A percentile compares a stretch with the other conserved stretches of the same genome.
Evolutionary conservation across 495 filamentous ascomycete species (phyloP).

Genomic region (Aspergillus panamensis): DNA sequence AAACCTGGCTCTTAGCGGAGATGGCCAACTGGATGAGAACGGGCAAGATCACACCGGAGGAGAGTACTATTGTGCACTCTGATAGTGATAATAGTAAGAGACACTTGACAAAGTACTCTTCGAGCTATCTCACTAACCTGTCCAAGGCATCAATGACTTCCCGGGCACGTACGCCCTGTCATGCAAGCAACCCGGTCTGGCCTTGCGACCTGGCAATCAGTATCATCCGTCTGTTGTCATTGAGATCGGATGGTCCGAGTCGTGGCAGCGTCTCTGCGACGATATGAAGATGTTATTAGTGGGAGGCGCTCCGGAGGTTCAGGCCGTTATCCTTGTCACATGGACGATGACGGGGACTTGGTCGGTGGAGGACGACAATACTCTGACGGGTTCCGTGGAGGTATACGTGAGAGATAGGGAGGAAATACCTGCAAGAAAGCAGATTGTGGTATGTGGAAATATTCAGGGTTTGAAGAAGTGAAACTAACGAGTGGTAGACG

Average conservation of each 20-base stretch:
- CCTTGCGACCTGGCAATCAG: not conserved
- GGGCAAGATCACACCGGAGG: not conserved
- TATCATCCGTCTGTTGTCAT: not conserved
- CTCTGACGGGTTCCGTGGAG: no score
- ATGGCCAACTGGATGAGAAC: not conserved
- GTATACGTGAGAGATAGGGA: no score
- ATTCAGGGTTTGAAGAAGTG: no score
- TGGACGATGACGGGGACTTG: not conserved
- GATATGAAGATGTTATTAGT: not conserved
- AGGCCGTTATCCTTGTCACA: not conserved
- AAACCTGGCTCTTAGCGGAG: not conserved
- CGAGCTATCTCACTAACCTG: not conserved
- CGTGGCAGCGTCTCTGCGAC: not conserved
- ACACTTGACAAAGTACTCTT: not conserved
- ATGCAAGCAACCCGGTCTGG: not conserved
- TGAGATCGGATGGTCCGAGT: not conserved
- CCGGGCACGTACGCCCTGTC: not conserved
- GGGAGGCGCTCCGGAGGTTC: no score
- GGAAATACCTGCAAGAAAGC: no score
- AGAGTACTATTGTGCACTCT: not conserved
- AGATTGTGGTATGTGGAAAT: no score
- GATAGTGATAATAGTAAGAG: not conserved
- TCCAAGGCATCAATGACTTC: not conserved
- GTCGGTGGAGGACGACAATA: no score
- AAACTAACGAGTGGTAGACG: no score